phyloP scores from a whole-genome alignment of 2,329 filamentous ascomycete species.

The Cytospora schulzeri region DNA sequence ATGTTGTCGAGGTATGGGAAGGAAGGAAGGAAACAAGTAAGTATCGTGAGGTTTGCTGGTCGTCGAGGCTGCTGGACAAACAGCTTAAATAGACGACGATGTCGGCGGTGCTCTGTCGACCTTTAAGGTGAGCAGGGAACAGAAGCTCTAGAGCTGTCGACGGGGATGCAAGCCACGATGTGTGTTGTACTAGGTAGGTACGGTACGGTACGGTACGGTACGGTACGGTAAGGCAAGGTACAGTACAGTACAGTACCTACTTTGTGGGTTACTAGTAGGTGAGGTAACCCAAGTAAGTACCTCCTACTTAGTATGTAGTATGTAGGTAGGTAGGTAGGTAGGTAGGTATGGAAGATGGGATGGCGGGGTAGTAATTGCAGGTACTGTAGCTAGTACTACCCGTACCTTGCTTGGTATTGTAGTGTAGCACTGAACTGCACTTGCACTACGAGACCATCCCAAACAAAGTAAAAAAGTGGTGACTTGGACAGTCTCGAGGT shows the following conservation, averaged over 20 bases:
- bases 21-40: background rate
- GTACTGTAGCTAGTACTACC: background rate
- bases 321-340: background rate
- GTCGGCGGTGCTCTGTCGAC: slow-evolving; percentile 17
- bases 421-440: too few species aligned
- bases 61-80: background rate
- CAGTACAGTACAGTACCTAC: too few species aligned
- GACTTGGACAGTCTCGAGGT: background rate
- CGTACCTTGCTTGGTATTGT: too few species aligned
- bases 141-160: background rate
- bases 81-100: slow-evolving; percentile 4
- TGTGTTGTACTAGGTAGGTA: background rate
- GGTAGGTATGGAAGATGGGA: background rate
- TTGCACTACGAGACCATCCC: too few species aligned
- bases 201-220: too few species aligned
- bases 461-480: too few species aligned
- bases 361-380: background rate
- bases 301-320: too few species aligned
- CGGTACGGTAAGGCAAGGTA: too few species aligned
- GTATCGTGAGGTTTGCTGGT: background rate
- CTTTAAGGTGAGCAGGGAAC: background rate
- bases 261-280: too few species aligned
- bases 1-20: background rate
- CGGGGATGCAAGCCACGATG: background rate
- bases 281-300: too few species aligned